Percentiles rank a stretch among this genome's conserved stretches.
Conservation (phyloP, 2,329 filamentous ascomycete genomes). For the Penicillium vulpinum region DNA sequence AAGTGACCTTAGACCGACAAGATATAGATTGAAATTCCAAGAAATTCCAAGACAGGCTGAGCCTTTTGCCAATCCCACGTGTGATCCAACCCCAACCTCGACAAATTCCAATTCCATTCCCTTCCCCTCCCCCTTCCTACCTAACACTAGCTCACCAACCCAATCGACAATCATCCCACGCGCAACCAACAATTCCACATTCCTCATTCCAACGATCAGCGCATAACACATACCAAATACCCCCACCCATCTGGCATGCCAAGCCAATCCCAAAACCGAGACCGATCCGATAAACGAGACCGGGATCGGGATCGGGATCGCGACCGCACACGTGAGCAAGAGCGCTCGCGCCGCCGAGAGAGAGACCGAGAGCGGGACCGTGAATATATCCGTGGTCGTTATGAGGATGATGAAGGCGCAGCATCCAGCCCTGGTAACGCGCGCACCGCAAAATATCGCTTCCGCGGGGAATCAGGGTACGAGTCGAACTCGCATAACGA, state of each 20-base stretch:
- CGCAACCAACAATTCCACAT: constrained; percentile 1
- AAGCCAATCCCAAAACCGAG: constrained; percentile 20
- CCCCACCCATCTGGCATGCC: background rate
- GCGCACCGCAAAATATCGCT: constrained; percentile 20
- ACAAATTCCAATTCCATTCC: background rate
- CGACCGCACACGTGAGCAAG: constrained; percentile 17
- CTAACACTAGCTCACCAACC: background rate
- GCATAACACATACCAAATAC: background rate
- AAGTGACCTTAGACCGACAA: background rate
- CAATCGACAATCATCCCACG: background rate
- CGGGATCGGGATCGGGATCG: constrained; percentile 28
- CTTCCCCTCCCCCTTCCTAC: constrained; percentile 1
- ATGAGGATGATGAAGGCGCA: constrained; percentile 19
- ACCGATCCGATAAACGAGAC: constrained; percentile 36
- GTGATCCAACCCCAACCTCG: background rate
- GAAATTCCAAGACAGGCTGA: background rate
- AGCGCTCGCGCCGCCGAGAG: constrained; percentile 16
- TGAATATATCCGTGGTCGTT: constrained; percentile 21
- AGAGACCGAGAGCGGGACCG: constrained; percentile 12
- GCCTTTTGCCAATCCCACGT: background rate
- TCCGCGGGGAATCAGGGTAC: constrained; percentile 22
- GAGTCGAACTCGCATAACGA: constrained; percentile 27
- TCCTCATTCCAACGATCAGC: background rate
- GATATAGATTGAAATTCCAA: background rate
- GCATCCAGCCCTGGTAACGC: constrained; percentile 16